phyloP scores from a whole-genome alignment of 2,329 filamentous ascomycete genomes.

The Akanthomyces dipterigenus region DNA sequence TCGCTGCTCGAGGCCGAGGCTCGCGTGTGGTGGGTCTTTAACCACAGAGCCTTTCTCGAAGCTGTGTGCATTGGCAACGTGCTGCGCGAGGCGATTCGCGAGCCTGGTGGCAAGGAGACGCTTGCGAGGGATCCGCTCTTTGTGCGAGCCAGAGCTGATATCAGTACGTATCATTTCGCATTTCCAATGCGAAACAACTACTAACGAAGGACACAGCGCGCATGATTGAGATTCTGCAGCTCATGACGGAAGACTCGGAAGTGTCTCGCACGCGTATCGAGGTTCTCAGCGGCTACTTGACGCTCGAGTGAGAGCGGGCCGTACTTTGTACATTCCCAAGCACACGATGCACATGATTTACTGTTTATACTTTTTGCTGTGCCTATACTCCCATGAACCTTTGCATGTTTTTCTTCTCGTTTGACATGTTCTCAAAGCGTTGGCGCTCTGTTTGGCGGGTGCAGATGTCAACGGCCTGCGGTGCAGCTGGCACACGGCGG shows the following conservation, averaged over 20 bases:
- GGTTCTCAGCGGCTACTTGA: slow-evolving; percentile 50
- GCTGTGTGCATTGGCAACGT: slow-evolving; percentile 61
- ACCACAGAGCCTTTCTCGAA: slow-evolving; percentile 74
- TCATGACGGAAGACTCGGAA: slow-evolving; percentile 52
- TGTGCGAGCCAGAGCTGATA: slow-evolving; percentile 52
- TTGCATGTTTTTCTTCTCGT: background rate
- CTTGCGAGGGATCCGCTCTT: slow-evolving; percentile 50
- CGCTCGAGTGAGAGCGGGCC: background rate
- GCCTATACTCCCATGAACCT: background rate
- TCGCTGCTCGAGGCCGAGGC: slow-evolving; percentile 63
- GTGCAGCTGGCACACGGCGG: background rate
- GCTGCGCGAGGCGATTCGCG: slow-evolving; percentile 43
- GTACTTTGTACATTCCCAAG: background rate
- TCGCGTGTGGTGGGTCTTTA: slow-evolving; percentile 79
- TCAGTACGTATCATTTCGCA: slow-evolving; percentile 41
- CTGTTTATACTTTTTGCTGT: background rate
- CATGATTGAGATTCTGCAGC: slow-evolving; percentile 59
- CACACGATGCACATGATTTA: background rate
- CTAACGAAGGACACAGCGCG: slow-evolving; percentile 33
- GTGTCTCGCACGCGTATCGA: slow-evolving; percentile 53
- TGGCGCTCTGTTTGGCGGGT: slow-evolving; percentile 13
- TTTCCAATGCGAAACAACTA: background rate
- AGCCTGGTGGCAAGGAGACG: slow-evolving; percentile 39
- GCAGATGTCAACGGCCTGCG: background rate
- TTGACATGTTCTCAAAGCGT: slow-evolving; percentile 13